These are phyloP conservation scores for Hibiscus mutabilis DNA, from an alignment of 345 rosid genomes.

Conservation along the genomic window DNA sequence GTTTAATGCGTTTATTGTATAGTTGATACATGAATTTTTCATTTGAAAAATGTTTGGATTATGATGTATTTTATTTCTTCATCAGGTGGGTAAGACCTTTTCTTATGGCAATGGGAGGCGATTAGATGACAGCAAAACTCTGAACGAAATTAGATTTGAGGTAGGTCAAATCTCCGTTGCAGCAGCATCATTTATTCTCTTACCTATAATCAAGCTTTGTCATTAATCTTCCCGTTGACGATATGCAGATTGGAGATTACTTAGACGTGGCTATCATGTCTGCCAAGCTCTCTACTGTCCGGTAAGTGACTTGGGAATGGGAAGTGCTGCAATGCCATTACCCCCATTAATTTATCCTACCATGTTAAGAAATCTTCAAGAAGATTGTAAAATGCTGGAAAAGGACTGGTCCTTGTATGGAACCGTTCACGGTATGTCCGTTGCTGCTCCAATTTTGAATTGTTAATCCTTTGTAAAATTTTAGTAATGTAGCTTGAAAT, in stretches of 20 bases:
- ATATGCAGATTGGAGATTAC: conserved; percentile 79
- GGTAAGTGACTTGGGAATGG: background rate
- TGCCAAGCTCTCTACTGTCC: conserved; percentile 8
- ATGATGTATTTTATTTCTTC: conserved; percentile 8
- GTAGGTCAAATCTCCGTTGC: conserved; percentile 22
- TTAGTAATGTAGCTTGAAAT: background rate
- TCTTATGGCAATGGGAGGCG: conserved; percentile 62
- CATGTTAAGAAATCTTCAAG: background rate
- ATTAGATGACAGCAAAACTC: conserved; percentile 64
- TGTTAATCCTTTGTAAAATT: background rate
- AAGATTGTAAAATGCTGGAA: background rate
- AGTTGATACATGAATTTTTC: background rate
- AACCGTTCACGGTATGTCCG: background rate
- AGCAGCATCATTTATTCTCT: background rate
- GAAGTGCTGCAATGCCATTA: background rate
- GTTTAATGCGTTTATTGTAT: background rate
- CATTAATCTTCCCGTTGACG: conserved; percentile 6
- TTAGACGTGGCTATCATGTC: conserved; percentile 76
- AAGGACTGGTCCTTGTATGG: background rate
- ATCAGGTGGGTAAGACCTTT: conserved; percentile 74
- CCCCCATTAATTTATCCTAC: background rate
- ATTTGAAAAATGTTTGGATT: conserved; percentile 8
- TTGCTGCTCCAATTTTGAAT: background rate
- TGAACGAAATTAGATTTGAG: conserved; percentile 80
- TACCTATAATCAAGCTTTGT: background rate